phyloP scores from a whole-genome alignment of 2,329 filamentous ascomycete genomes.

The Botryotinia calthae region DNA sequence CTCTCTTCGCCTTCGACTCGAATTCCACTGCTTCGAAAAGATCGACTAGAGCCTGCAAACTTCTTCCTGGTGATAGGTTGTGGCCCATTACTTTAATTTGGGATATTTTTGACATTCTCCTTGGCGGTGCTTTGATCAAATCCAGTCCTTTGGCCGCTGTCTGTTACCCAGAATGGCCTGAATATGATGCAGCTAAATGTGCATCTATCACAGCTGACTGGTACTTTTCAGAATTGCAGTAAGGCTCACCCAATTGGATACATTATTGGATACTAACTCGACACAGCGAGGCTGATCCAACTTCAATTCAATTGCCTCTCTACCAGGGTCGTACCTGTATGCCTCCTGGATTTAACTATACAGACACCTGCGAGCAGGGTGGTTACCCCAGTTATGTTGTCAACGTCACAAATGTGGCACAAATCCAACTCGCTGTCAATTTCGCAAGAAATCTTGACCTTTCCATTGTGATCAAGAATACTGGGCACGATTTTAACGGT shows the following conservation, averaged over 20 bases:
- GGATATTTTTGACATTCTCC: constrained; percentile 46
- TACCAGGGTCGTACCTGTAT: constrained; percentile 45
- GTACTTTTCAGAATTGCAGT: constrained; percentile 41
- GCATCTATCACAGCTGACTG: constrained; percentile 35
- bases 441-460: constrained; percentile 40
- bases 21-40: background rate
- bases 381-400: constrained; percentile 32
- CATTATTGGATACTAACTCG: constrained; percentile 31
- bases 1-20: constrained; percentile 22
- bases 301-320: constrained; percentile 48
- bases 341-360: constrained; percentile 19
- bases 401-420: constrained; percentile 26
- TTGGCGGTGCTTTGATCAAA: constrained; percentile 44
- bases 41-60: constrained; percentile 26
- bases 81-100: constrained; percentile 51
- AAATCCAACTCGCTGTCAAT: constrained; percentile 33
- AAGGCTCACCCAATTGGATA: constrained; percentile 16
- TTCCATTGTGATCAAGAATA: constrained; percentile 44
- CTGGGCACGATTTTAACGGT: constrained; percentile 48
- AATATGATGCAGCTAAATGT: constrained; percentile 40
- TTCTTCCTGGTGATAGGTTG: constrained; percentile 30
- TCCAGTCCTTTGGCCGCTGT: constrained; percentile 46
- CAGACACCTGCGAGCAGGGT: constrained; percentile 25
- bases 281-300: constrained; percentile 41
- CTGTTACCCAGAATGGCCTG: constrained; percentile 41